These are phyloP conservation scores for Fusarium pseudonygamai DNA, from an alignment of 2,329 filamentous ascomycete genomes.

Conservation along the genomic window DNA sequence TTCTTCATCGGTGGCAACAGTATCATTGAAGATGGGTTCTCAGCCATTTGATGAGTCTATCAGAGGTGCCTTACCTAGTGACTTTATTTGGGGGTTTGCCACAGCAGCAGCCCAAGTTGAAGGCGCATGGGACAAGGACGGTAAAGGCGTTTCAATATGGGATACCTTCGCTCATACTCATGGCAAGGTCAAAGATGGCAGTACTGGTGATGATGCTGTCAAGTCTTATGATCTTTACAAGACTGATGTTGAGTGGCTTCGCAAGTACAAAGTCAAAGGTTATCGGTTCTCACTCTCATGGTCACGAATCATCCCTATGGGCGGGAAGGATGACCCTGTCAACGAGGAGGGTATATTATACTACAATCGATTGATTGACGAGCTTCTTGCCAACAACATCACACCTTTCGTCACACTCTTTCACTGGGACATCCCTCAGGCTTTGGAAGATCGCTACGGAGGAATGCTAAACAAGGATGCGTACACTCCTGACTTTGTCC, in stretches of 20 bases:
- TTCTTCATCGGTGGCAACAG: background rate
- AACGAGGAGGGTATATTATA: conserved; percentile 68
- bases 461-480: conserved; percentile 35
- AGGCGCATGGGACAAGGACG: conserved; percentile 54
- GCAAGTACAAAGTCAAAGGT: conserved; percentile 65
- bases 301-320: conserved; percentile 71
- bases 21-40: background rate
- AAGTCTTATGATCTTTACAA: conserved; percentile 53
- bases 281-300: conserved; percentile 73
- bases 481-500: conserved; percentile 35
- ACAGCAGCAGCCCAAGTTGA: conserved; percentile 54
- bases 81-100: conserved; percentile 51
- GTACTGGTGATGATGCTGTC: conserved; percentile 51
- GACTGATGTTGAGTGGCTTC: conserved; percentile 65
- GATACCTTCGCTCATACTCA: conserved; percentile 52
- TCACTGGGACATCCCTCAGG: conserved; percentile 69
- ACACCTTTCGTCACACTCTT: conserved; percentile 70
- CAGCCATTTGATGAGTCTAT: conserved; percentile 18
- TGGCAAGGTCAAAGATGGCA: conserved; percentile 51
- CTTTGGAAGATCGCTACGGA: conserved; percentile 33
- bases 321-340: conserved; percentile 69
- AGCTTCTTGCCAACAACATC: conserved; percentile 62
- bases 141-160: conserved; percentile 54
- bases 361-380: conserved; percentile 69
- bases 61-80: conserved; percentile 10